phyloP scores from a whole-genome alignment of 73 alveolate genomes.

The Diophrys appendiculata region DNA sequence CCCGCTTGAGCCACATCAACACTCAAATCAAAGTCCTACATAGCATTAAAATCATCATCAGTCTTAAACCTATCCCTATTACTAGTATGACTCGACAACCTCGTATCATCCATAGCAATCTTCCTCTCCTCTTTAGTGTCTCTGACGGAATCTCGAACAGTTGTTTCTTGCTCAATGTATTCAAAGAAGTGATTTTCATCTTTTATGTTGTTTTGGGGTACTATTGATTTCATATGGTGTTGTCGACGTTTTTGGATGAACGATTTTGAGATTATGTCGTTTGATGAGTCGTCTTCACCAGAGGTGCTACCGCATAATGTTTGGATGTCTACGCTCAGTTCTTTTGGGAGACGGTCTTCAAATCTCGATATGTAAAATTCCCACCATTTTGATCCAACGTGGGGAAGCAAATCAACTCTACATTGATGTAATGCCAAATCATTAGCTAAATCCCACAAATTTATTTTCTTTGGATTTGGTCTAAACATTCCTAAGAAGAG shows the following conservation, averaged over 20 bases:
- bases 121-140: too few relatives aligned
- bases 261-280: slow-evolving; percentile 1
- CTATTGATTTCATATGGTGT: too few relatives aligned
- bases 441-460: slow-evolving; percentile 48
- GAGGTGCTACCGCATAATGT: slow-evolving; percentile 4
- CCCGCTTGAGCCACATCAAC: neutral
- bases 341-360: slow-evolving; percentile 17
- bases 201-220: too few relatives aligned
- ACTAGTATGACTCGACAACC: too few relatives aligned
- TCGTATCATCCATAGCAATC: too few relatives aligned
- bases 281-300: neutral
- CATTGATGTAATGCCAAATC: slow-evolving; percentile 48
- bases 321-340: neutral
- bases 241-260: neutral
- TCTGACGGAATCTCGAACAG: too few relatives aligned
- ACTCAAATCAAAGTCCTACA: neutral
- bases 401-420: slow-evolving; percentile 33
- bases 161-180: too few relatives aligned
- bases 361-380: slow-evolving; percentile 25
- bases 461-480: slow-evolving; percentile 32
- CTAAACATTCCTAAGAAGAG: slow-evolving; percentile 78
- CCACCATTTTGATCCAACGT: slow-evolving; percentile 63
- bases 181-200: too few relatives aligned
- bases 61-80: too few relatives aligned
- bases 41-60: neutral